Percentiles rank a stretch among this genome's conserved stretches.
Evolutionary conservation across 2,329 filamentous ascomycete genomes (phyloP).

Genomic region (Lachnellula occidentalis): DNA sequence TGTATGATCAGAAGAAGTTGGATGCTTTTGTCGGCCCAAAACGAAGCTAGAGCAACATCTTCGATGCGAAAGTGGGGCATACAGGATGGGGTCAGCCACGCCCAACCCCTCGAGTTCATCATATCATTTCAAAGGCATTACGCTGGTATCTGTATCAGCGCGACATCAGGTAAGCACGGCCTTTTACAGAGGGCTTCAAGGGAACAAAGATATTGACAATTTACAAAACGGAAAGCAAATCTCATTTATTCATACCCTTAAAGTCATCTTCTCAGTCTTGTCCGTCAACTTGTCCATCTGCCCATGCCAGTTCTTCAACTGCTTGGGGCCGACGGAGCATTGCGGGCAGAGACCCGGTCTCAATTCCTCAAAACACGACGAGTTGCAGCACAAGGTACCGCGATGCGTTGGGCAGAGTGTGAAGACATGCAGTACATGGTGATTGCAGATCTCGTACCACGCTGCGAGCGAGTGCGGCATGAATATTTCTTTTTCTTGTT

Average conservation of each 20-base stretch:
- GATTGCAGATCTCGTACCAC: neutral
- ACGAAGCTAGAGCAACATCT: neutral
- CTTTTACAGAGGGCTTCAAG: too few relatives aligned
- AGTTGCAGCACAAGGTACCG: neutral
- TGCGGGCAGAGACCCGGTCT: neutral
- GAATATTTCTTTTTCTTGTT: neutral
- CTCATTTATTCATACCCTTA: neutral
- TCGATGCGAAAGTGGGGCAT: neutral
- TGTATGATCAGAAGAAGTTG: conserved; percentile 24
- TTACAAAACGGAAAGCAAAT: neutral
- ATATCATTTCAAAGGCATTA: too few relatives aligned
- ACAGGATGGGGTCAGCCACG: neutral
- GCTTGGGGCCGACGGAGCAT: neutral
- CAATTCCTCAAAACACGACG: neutral
- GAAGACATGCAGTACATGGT: neutral
- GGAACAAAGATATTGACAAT: too few relatives aligned
- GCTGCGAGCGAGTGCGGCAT: neutral
- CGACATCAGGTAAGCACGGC: too few relatives aligned
- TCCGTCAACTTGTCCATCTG: neutral
- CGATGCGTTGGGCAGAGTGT: neutral
- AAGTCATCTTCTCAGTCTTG: neutral
- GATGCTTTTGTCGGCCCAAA: conserved; percentile 14
- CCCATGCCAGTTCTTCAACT: neutral
- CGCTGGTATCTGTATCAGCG: too few relatives aligned
- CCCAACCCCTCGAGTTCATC: too few relatives aligned